Evolutionary conservation across 2,329 filamentous ascomycete genomes (phyloP).

Genomic region (Colletotrichum tropicale): DNA sequence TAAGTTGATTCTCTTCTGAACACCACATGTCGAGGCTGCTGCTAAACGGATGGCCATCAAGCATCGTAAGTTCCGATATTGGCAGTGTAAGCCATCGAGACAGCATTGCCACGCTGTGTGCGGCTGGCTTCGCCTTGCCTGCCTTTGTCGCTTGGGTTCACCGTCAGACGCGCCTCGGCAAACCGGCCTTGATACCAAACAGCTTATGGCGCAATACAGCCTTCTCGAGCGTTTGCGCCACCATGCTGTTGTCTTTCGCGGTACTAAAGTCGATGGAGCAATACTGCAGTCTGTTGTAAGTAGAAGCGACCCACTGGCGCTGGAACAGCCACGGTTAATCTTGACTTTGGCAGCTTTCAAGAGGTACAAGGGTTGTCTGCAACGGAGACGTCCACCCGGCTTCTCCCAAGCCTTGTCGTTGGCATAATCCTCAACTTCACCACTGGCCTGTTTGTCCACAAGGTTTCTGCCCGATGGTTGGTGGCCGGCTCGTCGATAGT

Average conservation of each 20-base stretch:
- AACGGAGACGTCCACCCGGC: constrained; percentile 44
- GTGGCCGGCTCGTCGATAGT: constrained; percentile 44
- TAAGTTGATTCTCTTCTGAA: constrained; percentile 31
- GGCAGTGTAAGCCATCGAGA: constrained; percentile 43
- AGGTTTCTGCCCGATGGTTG: constrained; percentile 42
- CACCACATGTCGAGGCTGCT: background rate
- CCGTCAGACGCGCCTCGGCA: constrained; percentile 45
- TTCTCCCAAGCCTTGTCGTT: constrained; percentile 49
- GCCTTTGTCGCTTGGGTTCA: constrained; percentile 60
- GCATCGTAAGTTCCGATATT: constrained; percentile 35
- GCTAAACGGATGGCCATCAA: background rate
- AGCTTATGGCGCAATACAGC: constrained; percentile 62
- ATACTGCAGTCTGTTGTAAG: constrained; percentile 37
- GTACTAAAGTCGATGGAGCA: constrained; percentile 52
- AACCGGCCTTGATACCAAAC: constrained; percentile 65
- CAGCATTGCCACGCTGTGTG: constrained; percentile 49
- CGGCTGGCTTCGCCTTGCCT: constrained; percentile 47
- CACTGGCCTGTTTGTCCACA: constrained; percentile 50
- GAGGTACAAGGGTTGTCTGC: background rate
- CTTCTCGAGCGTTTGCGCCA: constrained; percentile 61
- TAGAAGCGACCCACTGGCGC: background rate
- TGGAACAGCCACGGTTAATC: background rate
- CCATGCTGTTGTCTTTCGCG: constrained; percentile 46
- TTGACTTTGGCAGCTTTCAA: background rate
- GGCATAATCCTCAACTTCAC: constrained; percentile 46